Percentiles rank a stretch among this genome's conserved stretches.
These are phyloP conservation scores for Pyrenopolyporus hunteri DNA, from an alignment of 495 filamentous ascomycete species.

Conservation along the genomic window DNA sequence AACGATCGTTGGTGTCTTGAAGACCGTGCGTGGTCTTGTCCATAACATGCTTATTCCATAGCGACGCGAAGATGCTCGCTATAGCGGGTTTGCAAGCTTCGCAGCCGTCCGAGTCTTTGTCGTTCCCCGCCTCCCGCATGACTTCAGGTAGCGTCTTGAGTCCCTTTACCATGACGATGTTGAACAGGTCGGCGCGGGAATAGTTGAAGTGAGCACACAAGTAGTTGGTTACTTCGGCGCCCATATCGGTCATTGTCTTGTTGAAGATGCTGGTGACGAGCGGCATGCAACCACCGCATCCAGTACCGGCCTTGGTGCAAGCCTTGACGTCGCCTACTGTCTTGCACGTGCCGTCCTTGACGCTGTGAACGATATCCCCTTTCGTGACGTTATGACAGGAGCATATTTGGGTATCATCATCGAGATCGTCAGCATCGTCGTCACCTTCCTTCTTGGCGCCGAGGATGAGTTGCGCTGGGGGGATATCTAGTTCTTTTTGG, in stretches of 20 bases:
- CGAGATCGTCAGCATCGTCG: constrained; percentile 63
- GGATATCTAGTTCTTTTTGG: constrained; percentile 81
- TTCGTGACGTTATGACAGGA: constrained; percentile 97
- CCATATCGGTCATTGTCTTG: constrained; percentile 87
- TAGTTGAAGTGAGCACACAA: constrained; percentile 86
- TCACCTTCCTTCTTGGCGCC: constrained; percentile 76
- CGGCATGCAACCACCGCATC: constrained; percentile 94
- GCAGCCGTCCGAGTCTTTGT: constrained; percentile 78
- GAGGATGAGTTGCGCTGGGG: constrained; percentile 88
- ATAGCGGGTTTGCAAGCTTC: constrained; percentile 91
- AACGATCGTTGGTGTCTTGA: constrained; percentile 94
- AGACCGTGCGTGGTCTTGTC: constrained; percentile 74
- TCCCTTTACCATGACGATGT: constrained; percentile 85
- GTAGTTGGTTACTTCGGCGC: constrained; percentile 88
- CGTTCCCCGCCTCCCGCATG: constrained; percentile 81
- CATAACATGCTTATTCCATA: constrained; percentile 90
- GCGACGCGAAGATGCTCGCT: constrained; percentile 80
- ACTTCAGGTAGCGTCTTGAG: constrained; percentile 77
- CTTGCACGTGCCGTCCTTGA: constrained; percentile 86
- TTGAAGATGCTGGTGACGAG: constrained; percentile 93
- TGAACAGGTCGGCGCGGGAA: constrained; percentile 87
- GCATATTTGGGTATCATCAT: constrained; percentile 90
- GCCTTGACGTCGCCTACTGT: constrained; percentile 87
- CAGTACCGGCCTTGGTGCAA: constrained; percentile 93
- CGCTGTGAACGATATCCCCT: constrained; percentile 72